Percentiles rank a stretch among this genome's conserved stretches.
Conservation (phyloP, 257 asterid genomes). For the Primulina huaijiensis region DNA sequence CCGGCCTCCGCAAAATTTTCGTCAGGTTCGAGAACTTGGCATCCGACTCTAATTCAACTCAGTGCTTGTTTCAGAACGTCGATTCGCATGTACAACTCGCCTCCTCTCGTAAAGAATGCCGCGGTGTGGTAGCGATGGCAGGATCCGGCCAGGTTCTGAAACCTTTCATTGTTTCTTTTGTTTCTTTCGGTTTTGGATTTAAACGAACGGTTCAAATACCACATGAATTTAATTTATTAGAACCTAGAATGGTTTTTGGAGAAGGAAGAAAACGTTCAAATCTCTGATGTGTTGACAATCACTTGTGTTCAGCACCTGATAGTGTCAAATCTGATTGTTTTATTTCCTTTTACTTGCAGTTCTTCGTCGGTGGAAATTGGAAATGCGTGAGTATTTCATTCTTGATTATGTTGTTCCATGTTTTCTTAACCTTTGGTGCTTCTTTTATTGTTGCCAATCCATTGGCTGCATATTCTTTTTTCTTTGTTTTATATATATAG, state of each 20-base stretch:
- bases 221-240: no score
- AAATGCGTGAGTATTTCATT: conserved; percentile 77
- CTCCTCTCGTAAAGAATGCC: conserved; percentile 44
- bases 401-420: neutral
- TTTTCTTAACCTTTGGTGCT: neutral
- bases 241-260: no score
- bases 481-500: no score
- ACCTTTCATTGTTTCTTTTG: conserved; percentile 10
- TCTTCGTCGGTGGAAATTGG: conserved; percentile 99
- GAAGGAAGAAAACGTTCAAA: neutral
- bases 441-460: neutral
- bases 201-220: no score
- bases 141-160: conserved; percentile 78
- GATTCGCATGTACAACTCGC: conserved; percentile 55
- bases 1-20: neutral
- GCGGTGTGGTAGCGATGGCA: conserved; percentile 79
- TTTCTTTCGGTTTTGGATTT: neutral
- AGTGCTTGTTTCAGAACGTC: conserved; percentile 44
- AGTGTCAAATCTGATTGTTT: conserved; percentile 9
- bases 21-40: neutral
- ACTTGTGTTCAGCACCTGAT: neutral
- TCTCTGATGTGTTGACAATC: neutral
- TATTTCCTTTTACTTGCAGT: conserved; percentile 55
- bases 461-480: neutral
- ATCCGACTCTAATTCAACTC: neutral